These are phyloP conservation scores for Penicillium sp. DNA, from an alignment of 2,329 filamentous ascomycete genomes.

Conservation along the genomic window DNA sequence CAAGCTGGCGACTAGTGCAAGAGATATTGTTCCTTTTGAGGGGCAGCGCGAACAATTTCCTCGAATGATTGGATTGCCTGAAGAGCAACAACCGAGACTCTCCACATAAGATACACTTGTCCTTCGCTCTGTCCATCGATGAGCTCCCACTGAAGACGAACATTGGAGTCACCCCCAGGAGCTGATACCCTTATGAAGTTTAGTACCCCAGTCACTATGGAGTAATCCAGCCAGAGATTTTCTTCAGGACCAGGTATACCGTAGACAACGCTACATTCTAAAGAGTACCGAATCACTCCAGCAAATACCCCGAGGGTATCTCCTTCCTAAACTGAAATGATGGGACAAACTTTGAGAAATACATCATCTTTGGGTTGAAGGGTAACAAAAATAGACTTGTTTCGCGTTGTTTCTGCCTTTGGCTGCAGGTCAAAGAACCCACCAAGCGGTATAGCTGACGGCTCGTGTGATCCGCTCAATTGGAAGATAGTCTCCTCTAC, in stretches of 20 bases:
- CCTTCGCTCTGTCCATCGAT: background rate
- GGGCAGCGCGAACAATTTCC: constrained; percentile 1
- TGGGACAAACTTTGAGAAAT: constrained; percentile 9
- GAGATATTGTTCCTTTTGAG: constrained; percentile 5
- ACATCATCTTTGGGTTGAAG: constrained; percentile 11
- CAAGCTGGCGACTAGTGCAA: background rate
- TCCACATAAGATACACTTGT: background rate
- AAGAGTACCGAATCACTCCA: constrained; percentile 1
- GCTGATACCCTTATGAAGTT: constrained; percentile 4
- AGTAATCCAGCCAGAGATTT: constrained; percentile 13
- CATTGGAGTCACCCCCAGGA: background rate
- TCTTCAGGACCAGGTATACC: constrained; percentile 8
- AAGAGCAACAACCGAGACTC: constrained; percentile 3
- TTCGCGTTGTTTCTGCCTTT: constrained; percentile 4
- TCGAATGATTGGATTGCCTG: constrained; percentile 2
- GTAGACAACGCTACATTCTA: background rate
- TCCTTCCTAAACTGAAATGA: constrained; percentile 14
- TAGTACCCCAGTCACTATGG: constrained; percentile 3
- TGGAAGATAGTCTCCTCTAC: constrained; percentile 13
- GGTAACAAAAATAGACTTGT: constrained; percentile 18
- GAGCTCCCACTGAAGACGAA: constrained; percentile 4
- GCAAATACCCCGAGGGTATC: constrained; percentile 3
- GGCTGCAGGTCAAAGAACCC: constrained; percentile 12
- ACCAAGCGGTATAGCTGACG: constrained; percentile 2
- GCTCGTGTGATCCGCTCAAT: constrained; percentile 7